Evolutionary conservation across 495 filamentous ascomycete species (phyloP).

Genomic region (Letharia columbiana): DNA sequence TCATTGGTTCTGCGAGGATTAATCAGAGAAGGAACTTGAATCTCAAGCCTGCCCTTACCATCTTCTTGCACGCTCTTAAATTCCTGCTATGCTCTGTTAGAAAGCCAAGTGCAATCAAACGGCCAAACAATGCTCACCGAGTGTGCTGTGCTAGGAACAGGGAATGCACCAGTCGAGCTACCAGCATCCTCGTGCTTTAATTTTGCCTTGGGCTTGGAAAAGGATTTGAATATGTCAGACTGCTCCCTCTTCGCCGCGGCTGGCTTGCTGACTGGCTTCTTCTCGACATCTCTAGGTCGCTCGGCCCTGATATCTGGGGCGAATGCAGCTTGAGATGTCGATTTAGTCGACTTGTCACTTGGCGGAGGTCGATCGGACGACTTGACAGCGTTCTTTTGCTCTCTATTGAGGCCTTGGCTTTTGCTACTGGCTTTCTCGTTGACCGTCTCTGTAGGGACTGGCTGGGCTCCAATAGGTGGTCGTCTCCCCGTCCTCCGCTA

Average conservation of each 20-base stretch:
- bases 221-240: slow-evolving; percentile 70
- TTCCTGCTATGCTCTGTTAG: slow-evolving; percentile 21
- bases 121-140: slow-evolving; percentile 29
- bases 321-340: slow-evolving; percentile 1
- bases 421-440: slow-evolving; percentile 10
- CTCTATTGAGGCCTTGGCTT: slow-evolving; percentile 1
- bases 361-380: slow-evolving; percentile 27
- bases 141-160: slow-evolving; percentile 32
- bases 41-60: slow-evolving; percentile 32
- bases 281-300: slow-evolving; percentile 10
- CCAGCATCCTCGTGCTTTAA: slow-evolving; percentile 45
- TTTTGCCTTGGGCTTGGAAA: slow-evolving; percentile 69
- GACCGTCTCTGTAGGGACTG: slow-evolving; percentile 22
- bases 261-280: slow-evolving; percentile 33
- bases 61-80: slow-evolving; percentile 40
- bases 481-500: slow-evolving; percentile 40
- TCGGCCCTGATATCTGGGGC: not conserved
- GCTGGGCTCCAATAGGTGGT: slow-evolving; percentile 26
- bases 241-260: slow-evolving; percentile 51
- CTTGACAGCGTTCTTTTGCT: slow-evolving; percentile 5
- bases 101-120: not conserved
- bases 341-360: slow-evolving; percentile 17
- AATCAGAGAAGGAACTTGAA: slow-evolving; percentile 24
- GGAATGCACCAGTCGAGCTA: slow-evolving; percentile 24
- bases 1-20: slow-evolving; percentile 33